phyloP scores from a whole-genome alignment of 208 protist genomes.

The Trypanosoma scelopori region DNA sequence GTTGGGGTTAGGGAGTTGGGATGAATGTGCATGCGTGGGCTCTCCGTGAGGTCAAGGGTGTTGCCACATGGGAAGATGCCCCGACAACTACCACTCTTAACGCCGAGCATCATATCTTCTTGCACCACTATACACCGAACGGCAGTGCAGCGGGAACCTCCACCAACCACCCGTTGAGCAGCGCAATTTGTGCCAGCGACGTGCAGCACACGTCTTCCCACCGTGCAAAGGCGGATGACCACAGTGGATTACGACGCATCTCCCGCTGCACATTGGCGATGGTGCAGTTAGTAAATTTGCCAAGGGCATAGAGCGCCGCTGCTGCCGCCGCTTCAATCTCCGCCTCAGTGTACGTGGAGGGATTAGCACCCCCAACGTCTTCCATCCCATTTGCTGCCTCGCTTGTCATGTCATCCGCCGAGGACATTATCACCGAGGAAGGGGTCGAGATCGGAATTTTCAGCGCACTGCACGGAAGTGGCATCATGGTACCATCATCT shows the following conservation, averaged over 20 bases:
- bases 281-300: slow-evolving; percentile 58
- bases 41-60: no score
- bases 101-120: no score
- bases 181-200: slow-evolving; percentile 61
- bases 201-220: slow-evolving; percentile 62
- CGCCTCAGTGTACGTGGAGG: slow-evolving; percentile 9
- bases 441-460: not conserved
- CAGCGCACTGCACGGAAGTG: not conserved
- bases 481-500: not conserved
- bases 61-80: no score
- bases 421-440: not conserved
- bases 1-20: no score
- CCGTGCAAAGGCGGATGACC: slow-evolving; percentile 37
- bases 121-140: no score
- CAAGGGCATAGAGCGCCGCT: slow-evolving; percentile 64
- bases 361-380: not conserved
- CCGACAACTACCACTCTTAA: no score
- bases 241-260: slow-evolving; percentile 63
- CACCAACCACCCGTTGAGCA: slow-evolving; percentile 78
- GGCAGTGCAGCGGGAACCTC: slow-evolving; percentile 16
- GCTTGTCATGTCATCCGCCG: not conserved
- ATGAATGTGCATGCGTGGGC: no score
- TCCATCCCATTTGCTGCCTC: not conserved
- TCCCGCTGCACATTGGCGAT: slow-evolving; percentile 49
- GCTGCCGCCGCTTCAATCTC: slow-evolving; percentile 43